Conservation (phyloP, 768 basidiomycete species). For the Chalciporus chontae region DNA sequence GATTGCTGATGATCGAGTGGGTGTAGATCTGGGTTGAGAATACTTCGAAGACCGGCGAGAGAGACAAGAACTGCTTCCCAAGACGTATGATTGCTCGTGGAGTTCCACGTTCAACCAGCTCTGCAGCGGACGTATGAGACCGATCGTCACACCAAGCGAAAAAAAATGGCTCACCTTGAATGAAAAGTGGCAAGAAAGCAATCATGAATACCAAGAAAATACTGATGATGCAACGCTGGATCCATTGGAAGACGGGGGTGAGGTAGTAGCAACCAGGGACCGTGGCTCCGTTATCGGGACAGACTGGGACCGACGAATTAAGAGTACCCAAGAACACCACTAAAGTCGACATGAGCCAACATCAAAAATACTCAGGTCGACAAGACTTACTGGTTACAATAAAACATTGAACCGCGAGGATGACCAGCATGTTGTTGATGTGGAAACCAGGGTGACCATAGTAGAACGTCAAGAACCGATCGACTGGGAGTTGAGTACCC, state of each 20-base stretch:
- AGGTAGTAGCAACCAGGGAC: slow-evolving; percentile 94
- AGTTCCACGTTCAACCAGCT: slow-evolving; percentile 94
- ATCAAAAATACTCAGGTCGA: background rate
- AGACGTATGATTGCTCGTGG: slow-evolving; percentile 88
- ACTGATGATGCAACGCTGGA: slow-evolving; percentile 92
- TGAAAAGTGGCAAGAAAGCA: slow-evolving; percentile 89
- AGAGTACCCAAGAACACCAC: slow-evolving; percentile 96
- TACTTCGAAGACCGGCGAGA: slow-evolving; percentile 95
- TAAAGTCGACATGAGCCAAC: slow-evolving; percentile 31
- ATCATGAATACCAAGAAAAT: slow-evolving; percentile 99
- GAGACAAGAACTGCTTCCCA: slow-evolving; percentile 88
- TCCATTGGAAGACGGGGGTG: slow-evolving; percentile 91
- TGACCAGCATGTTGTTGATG: slow-evolving; percentile 99
- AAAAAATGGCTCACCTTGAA: slow-evolving; percentile 65
- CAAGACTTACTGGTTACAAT: slow-evolving; percentile 74
- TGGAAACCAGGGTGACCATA: slow-evolving; percentile 99
- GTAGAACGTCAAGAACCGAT: slow-evolving; percentile 99
- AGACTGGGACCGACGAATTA: slow-evolving; percentile 76
- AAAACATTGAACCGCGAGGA: slow-evolving; percentile 94
- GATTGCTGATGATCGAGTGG: slow-evolving; percentile 93
- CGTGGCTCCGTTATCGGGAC: slow-evolving; percentile 65
- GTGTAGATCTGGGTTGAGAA: slow-evolving; percentile 98
- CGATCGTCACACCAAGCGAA: slow-evolving; percentile 12
- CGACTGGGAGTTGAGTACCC: slow-evolving; percentile 96
- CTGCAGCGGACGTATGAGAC: slow-evolving; percentile 36